Evolutionary conservation across 441 rosid genomes (phyloP).

Genomic region (Codiaeum variegatum): DNA sequence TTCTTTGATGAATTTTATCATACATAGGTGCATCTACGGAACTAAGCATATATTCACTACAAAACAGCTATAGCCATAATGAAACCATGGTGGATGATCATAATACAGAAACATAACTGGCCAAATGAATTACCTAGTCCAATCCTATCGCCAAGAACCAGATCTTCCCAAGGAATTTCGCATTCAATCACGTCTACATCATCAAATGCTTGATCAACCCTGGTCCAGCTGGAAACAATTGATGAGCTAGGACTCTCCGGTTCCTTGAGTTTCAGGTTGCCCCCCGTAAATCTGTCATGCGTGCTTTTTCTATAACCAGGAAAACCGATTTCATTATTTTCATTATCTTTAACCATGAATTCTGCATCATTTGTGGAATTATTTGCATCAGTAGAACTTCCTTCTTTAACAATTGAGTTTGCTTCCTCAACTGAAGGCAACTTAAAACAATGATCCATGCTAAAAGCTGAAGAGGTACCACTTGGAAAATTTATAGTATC

Average conservation of each 20-base stretch:
- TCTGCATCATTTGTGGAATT: slow-evolving; percentile 33
- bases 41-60: background rate
- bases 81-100: slow-evolving; percentile 18
- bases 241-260: slow-evolving; percentile 65
- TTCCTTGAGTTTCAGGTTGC: slow-evolving; percentile 55
- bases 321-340: slow-evolving; percentile 42
- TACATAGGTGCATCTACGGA: background rate
- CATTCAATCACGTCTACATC: slow-evolving; percentile 91
- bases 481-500: slow-evolving; percentile 29
- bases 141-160: slow-evolving; percentile 93
- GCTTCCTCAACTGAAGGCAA: slow-evolving; percentile 35
- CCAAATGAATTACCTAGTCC: slow-evolving; percentile 75
- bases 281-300: slow-evolving; percentile 51
- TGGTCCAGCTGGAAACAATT: slow-evolving; percentile 45
- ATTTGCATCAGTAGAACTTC: slow-evolving; percentile 32
- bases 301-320: slow-evolving; percentile 46
- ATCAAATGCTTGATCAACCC: slow-evolving; percentile 64
- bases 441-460: slow-evolving; percentile 30
- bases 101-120: slow-evolving; percentile 16
- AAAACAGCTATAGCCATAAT: slow-evolving; percentile 6
- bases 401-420: slow-evolving; percentile 34
- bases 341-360: slow-evolving; percentile 30
- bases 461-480: slow-evolving; percentile 36
- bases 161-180: slow-evolving; percentile 98
- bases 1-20: background rate